Evolutionary conservation across 768 basidiomycete genomes (phyloP).

Genomic region (Leccinum longicurvipes): DNA sequence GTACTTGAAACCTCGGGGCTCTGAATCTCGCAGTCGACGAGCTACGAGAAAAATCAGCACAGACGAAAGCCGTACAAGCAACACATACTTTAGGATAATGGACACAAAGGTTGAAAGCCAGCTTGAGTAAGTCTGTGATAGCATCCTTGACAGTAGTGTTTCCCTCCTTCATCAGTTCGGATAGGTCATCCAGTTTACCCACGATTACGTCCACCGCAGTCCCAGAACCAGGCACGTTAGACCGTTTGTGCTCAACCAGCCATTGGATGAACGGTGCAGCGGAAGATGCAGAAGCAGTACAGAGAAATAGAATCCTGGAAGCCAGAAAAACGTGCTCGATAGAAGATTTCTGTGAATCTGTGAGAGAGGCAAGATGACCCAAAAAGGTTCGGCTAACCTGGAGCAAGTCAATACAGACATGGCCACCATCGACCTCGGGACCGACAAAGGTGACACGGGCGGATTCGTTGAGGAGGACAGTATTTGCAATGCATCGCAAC

Average conservation of each 20-base stretch:
- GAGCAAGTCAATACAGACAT: constrained; percentile 50
- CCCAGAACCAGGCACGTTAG: constrained; percentile 36
- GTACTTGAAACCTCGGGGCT: constrained; percentile 19
- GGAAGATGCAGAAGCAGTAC: constrained; percentile 50
- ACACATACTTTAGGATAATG: constrained; percentile 72
- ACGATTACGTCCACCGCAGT: constrained; percentile 63
- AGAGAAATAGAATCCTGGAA: constrained; percentile 73
- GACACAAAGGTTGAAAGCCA: constrained; percentile 74
- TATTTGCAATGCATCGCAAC: constrained; percentile 75
- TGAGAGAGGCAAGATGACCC: constrained; percentile 2
- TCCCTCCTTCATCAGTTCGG: constrained; percentile 46
- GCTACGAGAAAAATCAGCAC: constrained; percentile 15
- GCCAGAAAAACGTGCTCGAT: constrained; percentile 71
- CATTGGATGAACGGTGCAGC: constrained; percentile 47
- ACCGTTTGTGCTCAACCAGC: constrained; percentile 63
- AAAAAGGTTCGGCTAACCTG: constrained; percentile 43
- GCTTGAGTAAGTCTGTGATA: constrained; percentile 79
- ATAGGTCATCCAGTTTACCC: constrained; percentile 57
- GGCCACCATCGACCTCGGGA: constrained; percentile 62
- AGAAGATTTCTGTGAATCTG: constrained; percentile 49
- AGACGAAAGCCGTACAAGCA: neutral
- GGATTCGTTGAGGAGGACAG: constrained; percentile 63
- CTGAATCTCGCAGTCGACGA: constrained; percentile 46
- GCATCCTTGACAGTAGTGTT: constrained; percentile 53
- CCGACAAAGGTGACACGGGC: constrained; percentile 57